Base-by-base conservation (phyloP, 2,329 filamentous ascomycete genomes). In the Aspergillus sp. region DNA sequence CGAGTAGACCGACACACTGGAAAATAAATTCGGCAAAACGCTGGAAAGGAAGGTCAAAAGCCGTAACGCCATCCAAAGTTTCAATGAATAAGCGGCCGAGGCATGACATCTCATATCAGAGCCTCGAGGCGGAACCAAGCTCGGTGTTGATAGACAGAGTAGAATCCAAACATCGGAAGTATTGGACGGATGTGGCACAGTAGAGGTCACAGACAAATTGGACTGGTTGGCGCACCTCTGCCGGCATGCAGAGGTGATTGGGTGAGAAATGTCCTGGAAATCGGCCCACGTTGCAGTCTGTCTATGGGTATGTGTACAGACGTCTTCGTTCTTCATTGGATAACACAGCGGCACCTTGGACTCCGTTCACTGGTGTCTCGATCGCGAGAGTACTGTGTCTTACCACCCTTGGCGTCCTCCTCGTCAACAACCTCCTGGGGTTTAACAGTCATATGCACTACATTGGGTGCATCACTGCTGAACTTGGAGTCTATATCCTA, bases 401-500 rank as follows among this genome's bases (percentile, higher is more conserved):
- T 90, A 58, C 84, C 82, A 35, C 84, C 84, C 70, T 88, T 89
- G 56, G 89, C 87, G 65, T 91, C 89, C 67, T 90, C 87, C 68
- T 95, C 91, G 63, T 96, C 88, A 60, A 93, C 80, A 40, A 89
- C 84, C 70, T 96, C 91, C 70, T 92, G 89, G 3, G 92, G 92
- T 66, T 90, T 90, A 66, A 96, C 87, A 6, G 90, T 93, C 91
- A 96, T 96, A 75, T 96, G 92, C n/a, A 96, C 87, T 27, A 96
- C 90, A 65, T 96, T 96, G 7, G 90, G 85, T 11, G 82, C 80
- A 62, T 91, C 88, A 31, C 82, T 81, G 68, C 85, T 90, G 70
- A 96, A 91, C 60, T 87, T 89, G 69, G 90, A 93, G 64, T 93
- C 91, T 96, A 68, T 17, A n/a, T 47, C 14, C 41, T 33, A 33